Evolutionary conservation across 805 yeast species (phyloP).

Genomic region (Candida verbasci): DNA sequence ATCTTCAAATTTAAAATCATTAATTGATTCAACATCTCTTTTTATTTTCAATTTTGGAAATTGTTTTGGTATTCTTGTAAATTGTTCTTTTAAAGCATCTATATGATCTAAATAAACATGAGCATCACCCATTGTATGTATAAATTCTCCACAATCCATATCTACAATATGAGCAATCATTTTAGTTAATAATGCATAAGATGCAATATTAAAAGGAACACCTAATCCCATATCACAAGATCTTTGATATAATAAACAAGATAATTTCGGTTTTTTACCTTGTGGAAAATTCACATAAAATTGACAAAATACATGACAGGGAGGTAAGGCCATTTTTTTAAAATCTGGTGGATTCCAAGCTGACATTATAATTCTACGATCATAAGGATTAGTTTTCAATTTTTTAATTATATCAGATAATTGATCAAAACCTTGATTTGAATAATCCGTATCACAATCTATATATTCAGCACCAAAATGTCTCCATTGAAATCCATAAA

Average conservation of each 20-base stretch:
- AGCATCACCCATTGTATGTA: conserved; percentile 95
- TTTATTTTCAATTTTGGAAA: conserved; percentile 79
- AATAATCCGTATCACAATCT: conserved; percentile 83
- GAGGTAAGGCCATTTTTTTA: conserved; percentile 93
- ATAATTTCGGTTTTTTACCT: conserved; percentile 57
- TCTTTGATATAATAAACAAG: conserved; percentile 90
- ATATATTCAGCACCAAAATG: conserved; percentile 94
- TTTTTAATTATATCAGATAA: conserved; percentile 72
- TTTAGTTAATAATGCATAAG: conserved; percentile 85
- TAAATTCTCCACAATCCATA: conserved; percentile 92
- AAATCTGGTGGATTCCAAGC: conserved; percentile 99
- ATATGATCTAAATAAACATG: conserved; percentile 93
- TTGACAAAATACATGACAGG: conserved; percentile 96
- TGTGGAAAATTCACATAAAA: conserved; percentile 87
- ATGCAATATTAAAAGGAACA: conserved; percentile 96
- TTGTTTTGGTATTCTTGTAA: conserved; percentile 64
- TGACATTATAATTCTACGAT: conserved; percentile 87
- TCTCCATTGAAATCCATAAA: conserved; percentile 99
- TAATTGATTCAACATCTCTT: conserved; percentile 50
- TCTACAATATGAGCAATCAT: conserved; percentile 96
- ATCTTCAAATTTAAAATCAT: conserved; percentile 85
- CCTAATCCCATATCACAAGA: conserved; percentile 99
- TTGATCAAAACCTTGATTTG: conserved; percentile 90
- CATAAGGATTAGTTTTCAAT: conserved; percentile 85
- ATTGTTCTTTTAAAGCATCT: conserved; percentile 82